These are phyloP conservation scores for Magnolia changhungtana DNA, from an alignment of 164 flowering plant genomes.

Conservation along the genomic window DNA sequence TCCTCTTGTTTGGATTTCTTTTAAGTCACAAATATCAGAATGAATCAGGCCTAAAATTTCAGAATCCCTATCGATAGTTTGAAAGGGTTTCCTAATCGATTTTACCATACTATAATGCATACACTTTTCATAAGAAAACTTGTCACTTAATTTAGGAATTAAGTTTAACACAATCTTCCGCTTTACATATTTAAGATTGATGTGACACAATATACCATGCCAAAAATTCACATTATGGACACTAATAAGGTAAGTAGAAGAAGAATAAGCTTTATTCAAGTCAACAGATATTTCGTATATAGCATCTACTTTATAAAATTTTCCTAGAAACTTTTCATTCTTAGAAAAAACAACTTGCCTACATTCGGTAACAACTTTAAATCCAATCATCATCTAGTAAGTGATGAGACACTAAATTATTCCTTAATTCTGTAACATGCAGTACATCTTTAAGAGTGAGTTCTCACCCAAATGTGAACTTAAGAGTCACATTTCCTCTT, in stretches of 20 bases:
- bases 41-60: slow-evolving; percentile 4
- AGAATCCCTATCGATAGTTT: neutral
- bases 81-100: slow-evolving; percentile 6
- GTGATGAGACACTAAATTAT: slow-evolving; percentile 12
- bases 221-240: neutral
- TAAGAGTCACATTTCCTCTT: neutral
- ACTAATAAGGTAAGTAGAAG: neutral
- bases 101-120: slow-evolving; percentile 8
- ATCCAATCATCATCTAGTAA: slow-evolving; percentile 3
- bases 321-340: slow-evolving; percentile 13
- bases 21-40: slow-evolving; percentile 14
- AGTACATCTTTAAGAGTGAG: neutral
- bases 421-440: neutral
- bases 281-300: neutral
- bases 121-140: neutral
- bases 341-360: slow-evolving; percentile 8
- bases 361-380: slow-evolving; percentile 3
- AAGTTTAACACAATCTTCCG: slow-evolving; percentile 8
- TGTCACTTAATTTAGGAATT: neutral
- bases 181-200: neutral
- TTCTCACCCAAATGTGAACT: too few relatives aligned
- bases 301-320: slow-evolving; percentile 3
- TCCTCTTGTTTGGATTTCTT: slow-evolving; percentile 2
- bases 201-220: slow-evolving; percentile 17
- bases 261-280: slow-evolving; percentile 4